These are phyloP conservation scores for Leucocoprinus birnbaumii DNA, from an alignment of 768 basidiomycete genomes.

Conservation along the genomic window DNA sequence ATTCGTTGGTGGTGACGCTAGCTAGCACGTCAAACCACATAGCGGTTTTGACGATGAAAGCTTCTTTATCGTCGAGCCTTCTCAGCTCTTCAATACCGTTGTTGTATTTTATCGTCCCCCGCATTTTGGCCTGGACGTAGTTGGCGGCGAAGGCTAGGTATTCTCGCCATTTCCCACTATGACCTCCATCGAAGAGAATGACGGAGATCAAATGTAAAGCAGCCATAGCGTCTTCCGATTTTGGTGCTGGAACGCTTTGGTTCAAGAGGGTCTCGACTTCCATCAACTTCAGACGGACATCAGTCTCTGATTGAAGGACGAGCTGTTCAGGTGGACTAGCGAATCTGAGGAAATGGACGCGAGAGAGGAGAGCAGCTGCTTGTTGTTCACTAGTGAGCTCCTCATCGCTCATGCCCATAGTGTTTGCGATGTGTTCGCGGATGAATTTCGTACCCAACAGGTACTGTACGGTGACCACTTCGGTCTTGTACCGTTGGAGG, in stretches of 20 bases:
- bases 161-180: conserved; percentile 56
- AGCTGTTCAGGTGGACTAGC: neutral
- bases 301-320: conserved; percentile 11
- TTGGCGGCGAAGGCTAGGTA: conserved; percentile 62
- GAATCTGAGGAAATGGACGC: conserved; percentile 5
- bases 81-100: conserved; percentile 41
- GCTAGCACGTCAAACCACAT: conserved; percentile 89
- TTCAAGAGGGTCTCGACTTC: conserved; percentile 21
- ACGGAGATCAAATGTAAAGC: conserved; percentile 74
- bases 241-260: conserved; percentile 16
- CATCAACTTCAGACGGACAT: conserved; percentile 19
- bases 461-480: conserved; percentile 69
- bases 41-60: conserved; percentile 80
- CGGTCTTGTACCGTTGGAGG: conserved; percentile 49
- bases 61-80: conserved; percentile 43
- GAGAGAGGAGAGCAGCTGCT: conserved; percentile 6
- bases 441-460: conserved; percentile 53
- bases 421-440: conserved; percentile 22
- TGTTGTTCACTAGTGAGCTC: neutral
- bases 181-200: conserved; percentile 76
- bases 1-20: conserved; percentile 60
- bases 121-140: conserved; percentile 52
- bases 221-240: conserved; percentile 74
- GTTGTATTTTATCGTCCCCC: conserved; percentile 27
- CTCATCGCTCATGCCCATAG: conserved; percentile 9